These are phyloP conservation scores for Trebouxia sp. DNA, from an alignment of 139 green algal species.

Conservation along the genomic window DNA sequence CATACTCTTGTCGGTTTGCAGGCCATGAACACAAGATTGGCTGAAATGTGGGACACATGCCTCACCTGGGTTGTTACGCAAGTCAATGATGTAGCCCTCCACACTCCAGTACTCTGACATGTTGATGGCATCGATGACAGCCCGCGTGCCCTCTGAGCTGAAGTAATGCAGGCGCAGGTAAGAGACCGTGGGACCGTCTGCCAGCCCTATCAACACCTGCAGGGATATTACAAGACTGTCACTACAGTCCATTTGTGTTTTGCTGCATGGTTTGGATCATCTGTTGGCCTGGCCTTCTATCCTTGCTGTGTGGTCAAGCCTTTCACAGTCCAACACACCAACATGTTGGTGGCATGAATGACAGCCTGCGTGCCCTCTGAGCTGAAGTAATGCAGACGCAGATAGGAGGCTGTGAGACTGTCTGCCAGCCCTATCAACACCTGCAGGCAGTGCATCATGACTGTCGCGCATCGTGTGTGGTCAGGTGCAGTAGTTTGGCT, in stretches of 20 bases:
- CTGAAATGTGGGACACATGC: neutral
- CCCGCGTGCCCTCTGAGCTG: conserved; percentile 38
- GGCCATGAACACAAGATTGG: neutral
- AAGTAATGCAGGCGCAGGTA: conserved; percentile 69
- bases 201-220: conserved; percentile 15
- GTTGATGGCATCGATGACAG: conserved; percentile 35
- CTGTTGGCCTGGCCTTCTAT: no score
- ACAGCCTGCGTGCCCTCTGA: conserved; percentile 42
- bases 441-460: no score
- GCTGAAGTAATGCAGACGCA: conserved; percentile 62
- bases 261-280: no score
- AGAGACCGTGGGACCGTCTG: conserved; percentile 27
- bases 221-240: neutral
- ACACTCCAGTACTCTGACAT: conserved; percentile 39
- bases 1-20: no score
- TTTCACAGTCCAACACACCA: conserved; percentile 37
- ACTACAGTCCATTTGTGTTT: no score
- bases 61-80: conserved; percentile 68
- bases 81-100: conserved; percentile 62
- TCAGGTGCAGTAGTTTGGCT: no score
- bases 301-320: conserved; percentile 57
- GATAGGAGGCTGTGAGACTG: conserved; percentile 41
- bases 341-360: conserved; percentile 28
- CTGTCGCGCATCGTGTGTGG: no score
- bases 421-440: conserved; percentile 5